Conservation (phyloP, 225 moss, liverwort and hornwort species). For the Physcomitrellopsis africana region DNA sequence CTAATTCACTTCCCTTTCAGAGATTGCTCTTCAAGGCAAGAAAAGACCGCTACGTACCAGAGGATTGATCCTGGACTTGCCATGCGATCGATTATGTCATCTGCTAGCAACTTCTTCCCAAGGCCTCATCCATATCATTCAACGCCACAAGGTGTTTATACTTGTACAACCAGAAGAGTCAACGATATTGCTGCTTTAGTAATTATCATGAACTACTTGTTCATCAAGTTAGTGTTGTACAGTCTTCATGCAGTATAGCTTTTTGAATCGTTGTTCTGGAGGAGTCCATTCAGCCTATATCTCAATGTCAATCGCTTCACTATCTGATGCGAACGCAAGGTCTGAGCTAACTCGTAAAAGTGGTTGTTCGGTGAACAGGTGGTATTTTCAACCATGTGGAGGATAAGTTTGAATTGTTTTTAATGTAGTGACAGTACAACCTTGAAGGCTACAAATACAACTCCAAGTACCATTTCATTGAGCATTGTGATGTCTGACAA, state of each 20-base stretch:
- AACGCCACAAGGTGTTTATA: slow-evolving; percentile 26
- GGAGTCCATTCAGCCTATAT: neutral
- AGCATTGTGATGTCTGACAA: slow-evolving; percentile 20
- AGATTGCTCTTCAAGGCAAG: slow-evolving; percentile 91
- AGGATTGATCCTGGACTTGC: slow-evolving; percentile 58
- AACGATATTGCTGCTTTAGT: neutral
- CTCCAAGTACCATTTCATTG: neutral
- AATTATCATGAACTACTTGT: slow-evolving; percentile 7
- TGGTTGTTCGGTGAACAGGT: slow-evolving; percentile 33
- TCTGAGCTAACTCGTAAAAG: neutral
- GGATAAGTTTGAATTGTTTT: slow-evolving; percentile 9
- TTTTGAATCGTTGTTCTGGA: neutral
- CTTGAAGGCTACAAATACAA: neutral
- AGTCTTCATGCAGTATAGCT: neutral
- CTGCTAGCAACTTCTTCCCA: slow-evolving; percentile 20
- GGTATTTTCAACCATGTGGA: slow-evolving; percentile 15
- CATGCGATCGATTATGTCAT: neutral
- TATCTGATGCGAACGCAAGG: neutral
- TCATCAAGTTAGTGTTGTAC: neutral
- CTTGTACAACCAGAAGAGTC: slow-evolving; percentile 4
- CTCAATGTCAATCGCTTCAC: neutral
- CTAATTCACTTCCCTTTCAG: slow-evolving; percentile 40
- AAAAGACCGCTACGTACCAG: slow-evolving; percentile 86
- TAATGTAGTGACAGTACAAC: slow-evolving; percentile 11
- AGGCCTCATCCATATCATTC: slow-evolving; percentile 2